Percentiles rank a stretch among this genome's conserved stretches.
phyloP scores from a whole-genome alignment of 2,329 filamentous ascomycete species.

The Hortaea sp. region DNA sequence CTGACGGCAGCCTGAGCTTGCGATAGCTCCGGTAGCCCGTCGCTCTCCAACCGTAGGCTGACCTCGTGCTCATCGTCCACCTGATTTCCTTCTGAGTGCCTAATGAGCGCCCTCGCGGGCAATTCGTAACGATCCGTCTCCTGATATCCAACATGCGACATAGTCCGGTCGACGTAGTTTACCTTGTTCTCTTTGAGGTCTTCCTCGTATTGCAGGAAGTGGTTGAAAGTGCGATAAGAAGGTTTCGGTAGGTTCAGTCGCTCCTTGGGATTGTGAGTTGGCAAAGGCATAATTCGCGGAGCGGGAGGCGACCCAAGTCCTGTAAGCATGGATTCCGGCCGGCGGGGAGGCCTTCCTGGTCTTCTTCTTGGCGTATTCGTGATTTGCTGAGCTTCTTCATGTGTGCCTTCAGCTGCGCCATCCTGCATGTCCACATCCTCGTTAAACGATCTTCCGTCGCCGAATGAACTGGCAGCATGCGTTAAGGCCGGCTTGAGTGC shows the following conservation, averaged over 20 bases:
- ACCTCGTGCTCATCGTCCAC: constrained; percentile 54
- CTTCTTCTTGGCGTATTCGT: constrained; percentile 39
- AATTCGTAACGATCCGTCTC: constrained; percentile 83
- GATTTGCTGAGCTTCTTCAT: constrained; percentile 2
- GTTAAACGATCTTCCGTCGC: constrained; percentile 10
- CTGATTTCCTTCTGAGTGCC: constrained; percentile 50
- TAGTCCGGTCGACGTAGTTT: constrained; percentile 88
- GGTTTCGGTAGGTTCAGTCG: constrained; percentile 67
- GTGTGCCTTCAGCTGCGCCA: constrained; percentile 8
- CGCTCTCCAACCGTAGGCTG: constrained; percentile 41
- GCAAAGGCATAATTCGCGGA: constrained; percentile 63
- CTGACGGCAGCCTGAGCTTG: constrained; percentile 48
- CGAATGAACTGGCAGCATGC: constrained; percentile 7
- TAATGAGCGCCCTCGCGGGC: constrained; percentile 60
- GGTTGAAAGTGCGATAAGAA: constrained; percentile 64
- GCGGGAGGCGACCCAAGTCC: constrained; percentile 49
- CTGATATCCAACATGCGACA: constrained; percentile 93
- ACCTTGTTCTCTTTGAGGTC: constrained; percentile 68
- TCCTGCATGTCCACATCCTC: constrained; percentile 20
- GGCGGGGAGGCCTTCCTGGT: constrained; percentile 55
- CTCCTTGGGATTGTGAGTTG: constrained; percentile 71
- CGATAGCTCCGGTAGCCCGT: constrained; percentile 45
- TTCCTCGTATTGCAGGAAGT: constrained; percentile 72
- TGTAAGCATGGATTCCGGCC: constrained; percentile 50
- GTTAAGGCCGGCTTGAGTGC: constrained; percentile 33